Evolutionary conservation across 2,329 filamentous ascomycete genomes (phyloP), one percentile per base, ranked within the genome.

Genomic region (Diaporthe australafricana): DNA sequence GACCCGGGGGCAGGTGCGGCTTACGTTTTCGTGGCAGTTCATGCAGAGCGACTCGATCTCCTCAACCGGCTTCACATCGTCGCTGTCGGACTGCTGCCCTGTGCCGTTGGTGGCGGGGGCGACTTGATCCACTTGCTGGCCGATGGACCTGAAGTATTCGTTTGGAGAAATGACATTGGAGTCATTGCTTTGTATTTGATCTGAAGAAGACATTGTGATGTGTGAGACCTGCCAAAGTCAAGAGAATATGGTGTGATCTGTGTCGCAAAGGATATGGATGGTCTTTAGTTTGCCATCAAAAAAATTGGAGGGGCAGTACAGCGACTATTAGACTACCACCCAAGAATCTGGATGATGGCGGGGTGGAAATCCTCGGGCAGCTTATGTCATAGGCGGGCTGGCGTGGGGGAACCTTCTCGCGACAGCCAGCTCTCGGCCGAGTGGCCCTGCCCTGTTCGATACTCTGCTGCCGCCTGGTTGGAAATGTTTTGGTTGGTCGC

Each of bases 11-110:
- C 3, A n/a, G 2, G 22, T 2, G 25, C 40, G 55, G 80, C 85
- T 78, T 84, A 93, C 92, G 87, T 94, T 93, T 76, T 94, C 87
- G 77, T 91, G 89, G 83, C 93, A 96, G 85, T 94, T 95, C 93
- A 96, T 95, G 86, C 93, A 96, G 27, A 96, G 87, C 75, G 92
- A 94, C 82, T 95, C 93, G 74, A 92, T 91, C 82, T 92, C 88
- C 75, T 92, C 89, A 52, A 92, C 90, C 5, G 89, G 83, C 75
- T 83, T 87, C 71, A 82, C 83, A 30, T 90, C 87, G 47, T 89
- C 87, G 22, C 80, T 79, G 56, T 75, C 76, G 30, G 78, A 76
- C 22, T 80, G 62, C 79, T 25, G 79, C 80, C 50, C 74, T 74
- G 68, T 76, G 75, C 78, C 82, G 72, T 83, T 81, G 63, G 80